These are phyloP conservation scores for Amoebophrya sp. DNA, from an alignment of 169 alveolate genomes.

Conservation along the genomic window DNA sequence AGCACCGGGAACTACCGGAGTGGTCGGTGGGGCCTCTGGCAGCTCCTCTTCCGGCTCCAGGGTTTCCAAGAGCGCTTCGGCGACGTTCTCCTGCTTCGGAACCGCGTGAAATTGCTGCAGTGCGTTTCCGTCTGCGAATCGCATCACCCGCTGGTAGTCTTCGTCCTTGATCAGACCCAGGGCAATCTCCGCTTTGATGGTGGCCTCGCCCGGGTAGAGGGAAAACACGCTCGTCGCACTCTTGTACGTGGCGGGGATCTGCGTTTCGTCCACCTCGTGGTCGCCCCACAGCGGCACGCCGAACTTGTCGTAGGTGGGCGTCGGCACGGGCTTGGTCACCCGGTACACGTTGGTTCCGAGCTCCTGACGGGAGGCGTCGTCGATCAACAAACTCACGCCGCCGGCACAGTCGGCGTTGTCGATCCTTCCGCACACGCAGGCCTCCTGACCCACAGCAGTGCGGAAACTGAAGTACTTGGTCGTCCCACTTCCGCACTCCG, in stretches of 20 bases:
- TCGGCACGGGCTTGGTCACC: not conserved
- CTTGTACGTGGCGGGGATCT: not conserved
- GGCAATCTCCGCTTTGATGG: not conserved
- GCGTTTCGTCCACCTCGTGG: not conserved
- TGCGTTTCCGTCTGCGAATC: too few species aligned
- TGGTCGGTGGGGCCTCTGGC: too few species aligned
- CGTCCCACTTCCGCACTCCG: too few species aligned
- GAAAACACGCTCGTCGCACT: not conserved
- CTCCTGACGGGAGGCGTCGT: not conserved
- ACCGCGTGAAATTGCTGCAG: too few species aligned
- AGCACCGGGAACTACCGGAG: too few species aligned
- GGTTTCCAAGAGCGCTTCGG: too few species aligned
- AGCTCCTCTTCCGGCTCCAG: too few species aligned
- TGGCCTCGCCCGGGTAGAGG: not conserved
- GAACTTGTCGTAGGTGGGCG: not conserved
- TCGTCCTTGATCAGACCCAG: too few species aligned
- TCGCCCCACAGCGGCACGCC: not conserved
- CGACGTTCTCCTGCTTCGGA: too few species aligned
- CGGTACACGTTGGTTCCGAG: not conserved
- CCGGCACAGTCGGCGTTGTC: not conserved
- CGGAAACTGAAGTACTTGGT: not conserved
- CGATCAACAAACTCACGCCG: too few species aligned
- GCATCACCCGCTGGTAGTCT: too few species aligned
- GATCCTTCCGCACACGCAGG: not conserved
- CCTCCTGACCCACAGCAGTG: not conserved